Evolutionary conservation across 495 filamentous ascomycete genomes (phyloP), one percentile per base, ranked within the genome.

Genomic region (Podospora comata): DNA sequence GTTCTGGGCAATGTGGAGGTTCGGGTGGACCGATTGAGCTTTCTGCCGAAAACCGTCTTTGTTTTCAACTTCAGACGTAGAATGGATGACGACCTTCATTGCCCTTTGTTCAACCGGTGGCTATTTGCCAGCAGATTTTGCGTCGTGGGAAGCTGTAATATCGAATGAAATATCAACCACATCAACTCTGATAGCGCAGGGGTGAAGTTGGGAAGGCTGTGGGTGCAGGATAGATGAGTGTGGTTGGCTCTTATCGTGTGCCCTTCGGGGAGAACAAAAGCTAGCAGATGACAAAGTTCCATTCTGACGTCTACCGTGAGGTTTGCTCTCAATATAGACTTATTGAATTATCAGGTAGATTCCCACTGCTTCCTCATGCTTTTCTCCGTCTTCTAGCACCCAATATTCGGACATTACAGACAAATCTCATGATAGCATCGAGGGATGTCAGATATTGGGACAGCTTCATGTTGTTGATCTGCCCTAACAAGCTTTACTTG

Each of bases 401-500:
- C 34, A 23, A 23, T 23, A 23, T 23, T 2, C 23, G 23, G 23
- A 2, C 23, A 23, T 32, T 32, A 32, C 30, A 7, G 39, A 13
- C 9, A 11, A 48, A 16, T 3, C 9, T 48, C 0, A 48, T 48
- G 13, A 48, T 48, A 13, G 7, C 39, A 48, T 13, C 39, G 39
- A 48, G 4, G 4, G 4, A 5, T 32, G 30, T 7, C 30, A 32
- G 39, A 48, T 48, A 13, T 18, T 3, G 13, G 15, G 15, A 48
- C 39, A 48, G 39, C 39, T 48, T 48, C 39, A 55, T 27, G 30
- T 13, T 0, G 30, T 13, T 18, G 39, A 23, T 28, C 62, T 28
- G 62, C 18, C 19, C 13, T 2, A 9, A 60, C 58, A 67, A 67
- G 53, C 60, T 60, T 64, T 68, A 6, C n/a, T 60, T n/a, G 60